Evolutionary conservation across 2,329 filamentous ascomycete species (phyloP).

Genomic region (Neofusicoccum ribis): DNA sequence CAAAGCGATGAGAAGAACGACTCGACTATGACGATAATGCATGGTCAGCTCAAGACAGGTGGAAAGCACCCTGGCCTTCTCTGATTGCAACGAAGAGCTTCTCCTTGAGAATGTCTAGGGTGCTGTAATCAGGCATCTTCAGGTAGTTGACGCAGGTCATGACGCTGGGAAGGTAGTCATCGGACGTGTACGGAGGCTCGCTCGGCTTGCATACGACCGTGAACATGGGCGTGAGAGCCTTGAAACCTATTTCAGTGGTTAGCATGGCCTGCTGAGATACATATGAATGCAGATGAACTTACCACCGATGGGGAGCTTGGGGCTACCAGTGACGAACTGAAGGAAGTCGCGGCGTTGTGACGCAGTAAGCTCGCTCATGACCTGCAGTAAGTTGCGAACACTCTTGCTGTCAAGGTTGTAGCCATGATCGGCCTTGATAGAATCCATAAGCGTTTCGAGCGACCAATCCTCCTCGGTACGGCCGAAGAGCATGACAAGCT

Average conservation of each 20-base stretch:
- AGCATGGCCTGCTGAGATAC: conserved; percentile 1
- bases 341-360: conserved; percentile 86
- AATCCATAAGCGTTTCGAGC: conserved; percentile 95
- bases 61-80: conserved; percentile 97
- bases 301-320: conserved; percentile 98
- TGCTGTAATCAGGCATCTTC: conserved; percentile 93
- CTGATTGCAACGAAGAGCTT: conserved; percentile 83
- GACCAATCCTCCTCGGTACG: conserved; percentile 95
- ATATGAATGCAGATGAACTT: conserved; percentile 25
- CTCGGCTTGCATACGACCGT: conserved; percentile 99
- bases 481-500: conserved; percentile 92
- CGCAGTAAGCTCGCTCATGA: conserved; percentile 82
- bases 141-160: conserved; percentile 99
- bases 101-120: conserved; percentile 71
- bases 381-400: conserved; percentile 87
- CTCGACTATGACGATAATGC: conserved; percentile 1
- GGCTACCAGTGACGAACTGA: conserved; percentile 96
- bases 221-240: conserved; percentile 95
- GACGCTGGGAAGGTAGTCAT: conserved; percentile 98
- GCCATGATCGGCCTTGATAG: conserved; percentile 96
- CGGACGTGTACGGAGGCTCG: conserved; percentile 86
- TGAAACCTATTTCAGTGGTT: conserved; percentile 69
- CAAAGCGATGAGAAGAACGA: conserved; percentile 8
- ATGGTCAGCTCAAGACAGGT: conserved; percentile 68
- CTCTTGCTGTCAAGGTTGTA: conserved; percentile 98